Conservation (phyloP, 2,329 filamentous ascomycete species). For the Fusarium longipes region DNA sequence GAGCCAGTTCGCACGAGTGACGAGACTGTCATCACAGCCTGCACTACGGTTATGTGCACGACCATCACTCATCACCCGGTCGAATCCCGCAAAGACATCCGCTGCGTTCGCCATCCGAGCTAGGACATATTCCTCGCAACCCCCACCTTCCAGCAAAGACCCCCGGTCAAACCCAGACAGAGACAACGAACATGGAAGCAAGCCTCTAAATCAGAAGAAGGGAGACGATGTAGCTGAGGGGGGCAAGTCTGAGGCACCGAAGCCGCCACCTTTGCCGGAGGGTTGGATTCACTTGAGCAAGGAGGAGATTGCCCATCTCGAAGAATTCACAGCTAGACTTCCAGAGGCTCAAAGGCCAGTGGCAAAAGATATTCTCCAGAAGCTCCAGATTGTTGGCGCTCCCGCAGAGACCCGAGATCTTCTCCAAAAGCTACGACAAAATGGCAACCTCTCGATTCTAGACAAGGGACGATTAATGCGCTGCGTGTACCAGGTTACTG, state of each 20-base stretch:
- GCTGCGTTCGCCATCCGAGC: constrained; percentile 48
- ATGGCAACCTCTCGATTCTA: constrained; percentile 62
- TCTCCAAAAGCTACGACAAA: constrained; percentile 64
- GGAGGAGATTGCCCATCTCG: constrained; percentile 63
- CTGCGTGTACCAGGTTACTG: constrained; percentile 52
- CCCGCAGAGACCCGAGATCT: constrained; percentile 73
- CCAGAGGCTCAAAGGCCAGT: constrained; percentile 70
- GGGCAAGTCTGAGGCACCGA: constrained; percentile 41
- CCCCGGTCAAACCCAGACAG: constrained; percentile 44
- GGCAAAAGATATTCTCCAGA: constrained; percentile 69
- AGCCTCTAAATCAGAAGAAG: constrained; percentile 33
- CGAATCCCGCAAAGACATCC: constrained; percentile 45
- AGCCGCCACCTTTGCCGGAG: constrained; percentile 54
- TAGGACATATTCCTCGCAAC: constrained; percentile 54
- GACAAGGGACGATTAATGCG: constrained; percentile 55
- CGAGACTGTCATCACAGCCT: constrained; percentile 65
- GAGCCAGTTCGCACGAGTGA: constrained; percentile 72
- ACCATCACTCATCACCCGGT: constrained; percentile 47
- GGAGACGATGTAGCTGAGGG: constrained; percentile 29
- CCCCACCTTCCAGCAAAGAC: constrained; percentile 54
- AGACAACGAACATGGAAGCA: constrained; percentile 39
- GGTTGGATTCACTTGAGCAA: constrained; percentile 61
- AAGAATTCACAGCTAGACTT: constrained; percentile 70
- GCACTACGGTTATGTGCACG: constrained; percentile 60
- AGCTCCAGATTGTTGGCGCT: constrained; percentile 75